Conservation (phyloP, 2,329 filamentous ascomycete genomes). For the Venturia aucupariae region DNA sequence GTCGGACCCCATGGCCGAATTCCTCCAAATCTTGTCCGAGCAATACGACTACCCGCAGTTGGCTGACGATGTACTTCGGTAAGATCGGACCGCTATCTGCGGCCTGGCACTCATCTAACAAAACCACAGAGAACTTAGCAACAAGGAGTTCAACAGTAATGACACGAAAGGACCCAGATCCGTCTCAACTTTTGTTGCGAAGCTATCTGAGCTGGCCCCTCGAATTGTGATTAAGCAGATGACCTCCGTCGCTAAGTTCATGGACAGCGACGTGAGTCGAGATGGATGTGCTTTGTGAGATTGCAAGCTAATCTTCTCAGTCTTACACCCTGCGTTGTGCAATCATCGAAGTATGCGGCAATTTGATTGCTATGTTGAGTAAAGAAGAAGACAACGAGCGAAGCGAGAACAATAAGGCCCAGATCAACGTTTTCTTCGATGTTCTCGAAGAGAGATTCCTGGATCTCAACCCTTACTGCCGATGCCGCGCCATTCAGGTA, state of each 20-base stretch:
- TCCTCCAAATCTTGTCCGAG: conserved; percentile 87
- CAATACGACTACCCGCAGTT: conserved; percentile 97
- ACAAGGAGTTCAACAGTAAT: conserved; percentile 96
- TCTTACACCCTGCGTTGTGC: conserved; percentile 91
- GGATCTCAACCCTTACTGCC: conserved; percentile 92
- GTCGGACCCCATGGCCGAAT: conserved; percentile 98
- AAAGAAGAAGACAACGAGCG: conserved; percentile 71
- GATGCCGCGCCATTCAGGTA: conserved; percentile 85
- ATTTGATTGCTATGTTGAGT: conserved; percentile 83
- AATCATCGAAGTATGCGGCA: conserved; percentile 93
- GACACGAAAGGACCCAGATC: conserved; percentile 94
- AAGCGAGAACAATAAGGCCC: conserved; percentile 85
- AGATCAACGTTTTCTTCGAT: conserved; percentile 95
- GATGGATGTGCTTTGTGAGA: neutral
- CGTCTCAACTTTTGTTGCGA: conserved; percentile 86
- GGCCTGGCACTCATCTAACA: conserved; percentile 18
- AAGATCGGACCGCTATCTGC: conserved; percentile 14
- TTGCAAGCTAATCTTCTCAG: conserved; percentile 29
- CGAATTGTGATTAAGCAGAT: conserved; percentile 95
- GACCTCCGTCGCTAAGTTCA: conserved; percentile 84
- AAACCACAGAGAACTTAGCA: conserved; percentile 65
- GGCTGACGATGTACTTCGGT: conserved; percentile 77
- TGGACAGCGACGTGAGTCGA: conserved; percentile 72
- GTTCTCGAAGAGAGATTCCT: conserved; percentile 93
- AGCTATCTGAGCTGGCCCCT: conserved; percentile 84